Base-by-base conservation (phyloP, 768 basidiomycete species). In the Cubamyces lactineus region DNA sequence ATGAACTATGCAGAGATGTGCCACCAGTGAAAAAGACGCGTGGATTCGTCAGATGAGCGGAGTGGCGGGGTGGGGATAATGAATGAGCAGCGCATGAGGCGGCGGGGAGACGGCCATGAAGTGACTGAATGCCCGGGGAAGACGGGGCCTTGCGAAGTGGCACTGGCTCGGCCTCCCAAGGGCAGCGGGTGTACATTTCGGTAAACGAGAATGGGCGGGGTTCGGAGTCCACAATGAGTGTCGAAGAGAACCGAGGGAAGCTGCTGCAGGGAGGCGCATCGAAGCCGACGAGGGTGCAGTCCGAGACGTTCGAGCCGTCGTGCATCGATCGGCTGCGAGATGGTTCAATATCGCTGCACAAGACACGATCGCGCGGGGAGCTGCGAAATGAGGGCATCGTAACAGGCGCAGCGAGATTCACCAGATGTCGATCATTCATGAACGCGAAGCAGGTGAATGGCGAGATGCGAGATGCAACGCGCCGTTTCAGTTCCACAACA, bases 341-440 rank as follows among this genome's bases (percentile, higher is more conserved):
- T 34, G 41, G 48, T 30, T 41, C n/a, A 26, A 43, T 48, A 23
- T 42, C 47, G 41, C 50, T 26, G 21, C 47, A 52, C 34, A 53
- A 45, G 30, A 23, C 61, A n/a, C 39, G 41, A 55, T 51, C 61
- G 40, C 21, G 49, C 26, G 21, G 52, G 48, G 43, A 19, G 38
- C 28, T 26, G n/a, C 26, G 28, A 30, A 15, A 52, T 19, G 49
- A 17, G 57, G 41, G 57, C 49, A 51, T n/a, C 41, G 16, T 24
- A n/a, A 34, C 19, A 51, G 9, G 40, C 57, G 57, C 49, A 52
- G 41, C 49, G 19, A 59, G 57, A 52, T 45, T 26, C 28, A 9
- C 38, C n/a, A 59, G 57, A 59, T 59, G 49, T 43, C 57, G 49
- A 59, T 59, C 57, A 59, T 59, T 51, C 49, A 59, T 59, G 28